Evolutionary conservation across 176 grass and related monocot species (phyloP).

Genomic region (Carex cristatella): DNA sequence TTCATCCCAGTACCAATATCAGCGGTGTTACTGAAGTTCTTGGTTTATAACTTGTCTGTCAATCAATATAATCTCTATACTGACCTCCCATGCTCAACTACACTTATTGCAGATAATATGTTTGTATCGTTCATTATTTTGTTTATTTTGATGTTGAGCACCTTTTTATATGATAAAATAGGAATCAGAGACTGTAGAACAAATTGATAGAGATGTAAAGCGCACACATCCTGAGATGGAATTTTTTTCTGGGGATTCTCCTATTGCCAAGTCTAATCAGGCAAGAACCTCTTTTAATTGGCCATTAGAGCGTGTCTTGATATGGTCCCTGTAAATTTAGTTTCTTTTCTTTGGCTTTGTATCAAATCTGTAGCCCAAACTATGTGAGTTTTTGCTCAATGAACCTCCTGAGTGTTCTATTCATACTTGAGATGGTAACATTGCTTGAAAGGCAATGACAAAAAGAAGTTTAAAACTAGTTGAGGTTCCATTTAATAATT

Average conservation of each 20-base stretch:
- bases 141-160: not conserved
- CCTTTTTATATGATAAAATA: constrained; percentile 25
- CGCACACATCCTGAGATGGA: constrained; percentile 95
- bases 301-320: not conserved
- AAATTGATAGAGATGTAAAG: constrained; percentile 98
- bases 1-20: not conserved
- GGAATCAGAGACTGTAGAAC: constrained; percentile 86
- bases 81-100: not conserved
- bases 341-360: not conserved
- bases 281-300: constrained; percentile 22
- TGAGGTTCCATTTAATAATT: not conserved
- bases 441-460: not conserved
- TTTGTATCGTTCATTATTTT: not conserved
- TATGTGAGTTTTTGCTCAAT: not conserved
- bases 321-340: constrained; percentile 6
- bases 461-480: not conserved
- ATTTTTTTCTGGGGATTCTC: constrained; percentile 69
- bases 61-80: not conserved
- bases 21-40: not conserved
- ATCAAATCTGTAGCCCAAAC: not conserved
- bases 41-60: not conserved
- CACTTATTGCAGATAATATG: not conserved
- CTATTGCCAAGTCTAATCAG: constrained; percentile 75
- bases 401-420: not conserved
- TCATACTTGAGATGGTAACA: not conserved